Percentiles rank a stretch among this genome's conserved stretches.
These are phyloP conservation scores for Quercus parvula DNA, from an alignment of 306 rosid genomes.

Conservation along the genomic window DNA sequence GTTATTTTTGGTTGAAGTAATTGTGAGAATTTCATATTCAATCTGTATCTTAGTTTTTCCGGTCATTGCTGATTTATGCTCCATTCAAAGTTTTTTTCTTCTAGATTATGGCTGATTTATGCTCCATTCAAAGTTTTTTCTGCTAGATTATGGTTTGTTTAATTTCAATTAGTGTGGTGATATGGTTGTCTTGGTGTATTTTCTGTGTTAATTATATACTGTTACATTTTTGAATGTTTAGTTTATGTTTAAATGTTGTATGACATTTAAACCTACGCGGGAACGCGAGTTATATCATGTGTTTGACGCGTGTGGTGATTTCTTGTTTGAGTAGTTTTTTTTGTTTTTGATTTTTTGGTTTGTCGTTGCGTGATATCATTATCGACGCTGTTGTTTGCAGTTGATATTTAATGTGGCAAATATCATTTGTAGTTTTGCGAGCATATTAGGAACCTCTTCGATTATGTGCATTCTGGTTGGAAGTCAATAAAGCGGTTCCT, in stretches of 20 bases:
- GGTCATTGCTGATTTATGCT: background rate
- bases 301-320: background rate
- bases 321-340: background rate
- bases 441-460: background rate
- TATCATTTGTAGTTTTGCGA: background rate
- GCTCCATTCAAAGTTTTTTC: background rate
- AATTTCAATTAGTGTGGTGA: background rate
- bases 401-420: background rate
- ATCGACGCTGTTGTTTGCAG: background rate
- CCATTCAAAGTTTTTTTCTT: background rate
- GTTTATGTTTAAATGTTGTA: background rate
- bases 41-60: background rate
- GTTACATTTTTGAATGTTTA: background rate
- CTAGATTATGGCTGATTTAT: background rate
- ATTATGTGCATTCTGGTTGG: background rate
- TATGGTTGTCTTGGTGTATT: background rate
- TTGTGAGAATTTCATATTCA: background rate
- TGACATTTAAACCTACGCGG: background rate
- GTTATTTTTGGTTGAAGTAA: background rate
- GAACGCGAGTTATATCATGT: background rate
- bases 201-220: too few species aligned
- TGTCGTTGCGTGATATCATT: background rate
- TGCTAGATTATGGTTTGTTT: background rate
- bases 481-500: background rate
- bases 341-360: too few species aligned